These are phyloP conservation scores for Aspergillus pseudotamarii DNA, from an alignment of 2,329 filamentous ascomycete species.

Conservation along the genomic window DNA sequence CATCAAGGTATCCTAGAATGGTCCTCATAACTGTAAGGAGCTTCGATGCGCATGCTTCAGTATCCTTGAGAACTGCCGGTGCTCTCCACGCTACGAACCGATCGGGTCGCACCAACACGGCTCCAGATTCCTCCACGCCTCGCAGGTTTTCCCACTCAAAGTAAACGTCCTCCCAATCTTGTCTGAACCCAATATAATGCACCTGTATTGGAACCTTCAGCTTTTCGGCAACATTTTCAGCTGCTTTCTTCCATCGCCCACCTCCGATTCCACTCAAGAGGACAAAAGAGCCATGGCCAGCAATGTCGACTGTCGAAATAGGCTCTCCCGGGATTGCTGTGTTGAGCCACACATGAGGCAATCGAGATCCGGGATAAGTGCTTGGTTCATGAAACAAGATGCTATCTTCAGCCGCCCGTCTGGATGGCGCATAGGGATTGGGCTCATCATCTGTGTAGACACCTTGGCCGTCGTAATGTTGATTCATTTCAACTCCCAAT, in stretches of 20 bases:
- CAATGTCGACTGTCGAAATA: slow-evolving; percentile 63
- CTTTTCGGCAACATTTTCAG: slow-evolving; percentile 37
- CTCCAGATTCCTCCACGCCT: slow-evolving; percentile 61
- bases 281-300: slow-evolving; percentile 57
- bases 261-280: slow-evolving; percentile 61
- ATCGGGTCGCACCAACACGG: slow-evolving; percentile 62
- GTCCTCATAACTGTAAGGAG: slow-evolving; percentile 27
- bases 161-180: slow-evolving; percentile 66
- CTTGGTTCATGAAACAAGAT: slow-evolving; percentile 49
- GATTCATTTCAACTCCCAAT: slow-evolving; percentile 63
- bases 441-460: slow-evolving; percentile 51
- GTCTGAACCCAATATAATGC: slow-evolving; percentile 59
- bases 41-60: slow-evolving; percentile 21
- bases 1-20: slow-evolving; percentile 12
- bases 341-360: slow-evolving; percentile 68
- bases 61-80: slow-evolving; percentile 17
- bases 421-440: slow-evolving; percentile 18
- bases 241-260: slow-evolving; percentile 56
- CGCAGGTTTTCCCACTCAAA: slow-evolving; percentile 59
- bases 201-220: slow-evolving; percentile 53
- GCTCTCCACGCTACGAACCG: slow-evolving; percentile 59
- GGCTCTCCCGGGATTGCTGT: slow-evolving; percentile 46
- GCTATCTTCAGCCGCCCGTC: slow-evolving; percentile 39
- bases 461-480: slow-evolving; percentile 53
- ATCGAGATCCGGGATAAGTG: slow-evolving; percentile 61